These are phyloP conservation scores for Xylaria sp. DNA, from an alignment of 2,329 filamentous ascomycete genomes.

Conservation along the genomic window DNA sequence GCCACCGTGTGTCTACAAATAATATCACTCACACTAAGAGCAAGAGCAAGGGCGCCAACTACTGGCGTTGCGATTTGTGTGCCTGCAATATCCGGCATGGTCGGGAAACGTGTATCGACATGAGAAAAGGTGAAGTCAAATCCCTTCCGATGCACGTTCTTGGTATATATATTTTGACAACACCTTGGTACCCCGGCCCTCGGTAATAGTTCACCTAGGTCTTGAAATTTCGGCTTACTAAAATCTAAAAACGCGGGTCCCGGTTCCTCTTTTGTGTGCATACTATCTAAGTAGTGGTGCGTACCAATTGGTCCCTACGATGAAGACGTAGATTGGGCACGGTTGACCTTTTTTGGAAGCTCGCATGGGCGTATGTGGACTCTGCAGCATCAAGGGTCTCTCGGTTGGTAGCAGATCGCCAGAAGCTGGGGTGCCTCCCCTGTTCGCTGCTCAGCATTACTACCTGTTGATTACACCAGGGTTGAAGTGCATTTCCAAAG, in stretches of 20 bases:
- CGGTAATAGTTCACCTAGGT: not conserved
- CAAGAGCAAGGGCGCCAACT: conserved; percentile 13
- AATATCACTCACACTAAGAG: conserved; percentile 21
- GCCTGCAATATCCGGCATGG: conserved; percentile 25
- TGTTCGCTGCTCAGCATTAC: not conserved
- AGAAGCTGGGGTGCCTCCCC: not conserved
- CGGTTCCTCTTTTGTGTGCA: not conserved
- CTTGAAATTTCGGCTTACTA: conserved; percentile 1
- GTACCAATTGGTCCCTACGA: not conserved
- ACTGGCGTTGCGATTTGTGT: conserved; percentile 11
- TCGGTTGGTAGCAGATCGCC: not conserved
- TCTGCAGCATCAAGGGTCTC: conserved; percentile 7
- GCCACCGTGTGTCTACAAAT: not conserved
- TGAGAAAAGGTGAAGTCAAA: not conserved
- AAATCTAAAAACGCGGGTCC: not conserved
- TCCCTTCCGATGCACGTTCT: not conserved
- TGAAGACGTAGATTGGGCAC: conserved; percentile 10
- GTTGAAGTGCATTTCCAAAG: not conserved
- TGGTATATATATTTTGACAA: conserved; percentile 1
- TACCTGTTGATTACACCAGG: not conserved
- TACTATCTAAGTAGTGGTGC: too few species aligned
- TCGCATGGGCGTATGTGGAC: not conserved
- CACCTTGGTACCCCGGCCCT: not conserved
- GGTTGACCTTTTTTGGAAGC: not conserved
- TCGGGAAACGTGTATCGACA: not conserved